Evolutionary conservation across 2,329 filamentous ascomycete genomes (phyloP).

Genomic region (Colletotrichum simmondsii): DNA sequence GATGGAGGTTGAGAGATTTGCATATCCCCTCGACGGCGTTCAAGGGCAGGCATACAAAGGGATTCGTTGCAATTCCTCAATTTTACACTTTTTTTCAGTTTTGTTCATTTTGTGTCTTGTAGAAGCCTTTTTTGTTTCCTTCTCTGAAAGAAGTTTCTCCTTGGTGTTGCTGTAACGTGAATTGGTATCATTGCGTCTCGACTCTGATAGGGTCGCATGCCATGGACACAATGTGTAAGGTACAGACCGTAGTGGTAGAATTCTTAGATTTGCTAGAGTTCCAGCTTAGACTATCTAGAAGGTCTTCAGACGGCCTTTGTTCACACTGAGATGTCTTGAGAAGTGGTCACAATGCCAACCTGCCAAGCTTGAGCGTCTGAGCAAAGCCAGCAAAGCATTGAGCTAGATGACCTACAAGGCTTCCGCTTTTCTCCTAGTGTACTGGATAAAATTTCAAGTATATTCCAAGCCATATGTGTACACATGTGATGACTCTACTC

Average conservation of each 20-base stretch:
- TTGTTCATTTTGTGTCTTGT: conserved; percentile 8
- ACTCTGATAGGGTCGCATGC: neutral
- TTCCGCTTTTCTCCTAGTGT: neutral
- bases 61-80: conserved; percentile 18
- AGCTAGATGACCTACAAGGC: neutral
- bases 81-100: conserved; percentile 2
- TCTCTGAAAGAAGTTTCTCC: neutral
- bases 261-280: neutral
- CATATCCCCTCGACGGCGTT: conserved; percentile 29
- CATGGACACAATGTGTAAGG: neutral
- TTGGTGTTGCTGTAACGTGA: neutral
- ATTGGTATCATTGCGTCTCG: neutral
- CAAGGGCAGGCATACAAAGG: conserved; percentile 30
- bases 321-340: neutral
- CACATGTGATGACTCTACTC: neutral
- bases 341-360: neutral
- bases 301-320: neutral
- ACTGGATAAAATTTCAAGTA: neutral
- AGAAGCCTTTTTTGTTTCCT: neutral
- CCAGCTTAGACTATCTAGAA: neutral
- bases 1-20: conserved; percentile 8
- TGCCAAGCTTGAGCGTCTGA: too few relatives aligned
- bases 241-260: neutral
- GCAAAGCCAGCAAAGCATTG: too few relatives aligned
- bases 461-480: neutral